Percentiles rank a stretch among this genome's conserved stretches.
Conservation (phyloP, 1,284 basidiomycete genomes). For the Irpex rosettiformis region DNA sequence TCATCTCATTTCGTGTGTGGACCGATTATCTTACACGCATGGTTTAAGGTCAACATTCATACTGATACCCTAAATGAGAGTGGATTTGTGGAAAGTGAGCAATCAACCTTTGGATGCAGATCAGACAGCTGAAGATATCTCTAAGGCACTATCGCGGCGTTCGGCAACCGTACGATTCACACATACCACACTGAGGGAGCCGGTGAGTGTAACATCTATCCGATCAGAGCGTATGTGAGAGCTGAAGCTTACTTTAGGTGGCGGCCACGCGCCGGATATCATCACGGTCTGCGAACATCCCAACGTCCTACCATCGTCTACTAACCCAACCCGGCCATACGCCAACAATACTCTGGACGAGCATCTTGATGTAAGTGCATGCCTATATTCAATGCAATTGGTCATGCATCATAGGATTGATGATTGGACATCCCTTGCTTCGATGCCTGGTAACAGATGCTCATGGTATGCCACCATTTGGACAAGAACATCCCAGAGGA, state of each 20-base stretch:
- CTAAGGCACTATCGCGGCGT: conserved; percentile 83
- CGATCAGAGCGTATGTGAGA: background rate
- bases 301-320: conserved; percentile 96
- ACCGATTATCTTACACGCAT: background rate
- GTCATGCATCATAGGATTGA: background rate
- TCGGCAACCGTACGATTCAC: conserved; percentile 91
- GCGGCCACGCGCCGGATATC: conserved; percentile 97
- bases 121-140: background rate
- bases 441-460: conserved; percentile 68
- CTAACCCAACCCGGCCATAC: conserved; percentile 95
- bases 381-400: background rate
- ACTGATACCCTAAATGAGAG: conserved; percentile 96
- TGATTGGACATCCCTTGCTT: conserved; percentile 3
- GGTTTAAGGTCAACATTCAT: conserved; percentile 85
- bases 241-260: conserved; percentile 45
- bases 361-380: conserved; percentile 81
- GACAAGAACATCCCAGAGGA: conserved; percentile 91
- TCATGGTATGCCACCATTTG: conserved; percentile 95
- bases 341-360: conserved; percentile 94
- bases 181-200: conserved; percentile 98
- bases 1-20: background rate
- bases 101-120: background rate
- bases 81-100: conserved; percentile 84
- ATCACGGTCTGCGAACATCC: conserved; percentile 90
- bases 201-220: conserved; percentile 41